Base-by-base conservation (phyloP, 2,329 filamentous ascomycete genomes). In the Leptosphaerulina australis region DNA sequence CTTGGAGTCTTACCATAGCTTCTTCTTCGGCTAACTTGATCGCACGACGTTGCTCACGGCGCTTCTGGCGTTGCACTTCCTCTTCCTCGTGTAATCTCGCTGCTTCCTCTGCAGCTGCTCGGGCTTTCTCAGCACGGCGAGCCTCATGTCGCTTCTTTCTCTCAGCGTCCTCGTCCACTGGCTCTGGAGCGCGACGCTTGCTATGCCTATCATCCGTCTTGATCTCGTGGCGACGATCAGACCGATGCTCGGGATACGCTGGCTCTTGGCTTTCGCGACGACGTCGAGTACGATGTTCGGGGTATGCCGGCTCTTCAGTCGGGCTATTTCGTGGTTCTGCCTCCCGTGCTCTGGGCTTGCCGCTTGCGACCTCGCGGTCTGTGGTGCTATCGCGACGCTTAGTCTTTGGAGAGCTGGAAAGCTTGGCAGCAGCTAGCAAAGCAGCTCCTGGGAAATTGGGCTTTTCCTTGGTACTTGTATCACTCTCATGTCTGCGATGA, bases 371-470 rank as follows among this genome's bases (percentile, higher is more conserved):
- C 17, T 72, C 69, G 15, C 62, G 61, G 11, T 69, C 68, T 3
- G 67, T 67, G 26, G 69, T 65, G 43, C 68, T 71, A 40, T 71
- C 68, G 8, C 63, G 62, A 21, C 68, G 62, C 35, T 66, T 70
- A 24, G 53, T 62, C 30, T 58, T 66, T 7, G 59, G 49, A 17
- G 59, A 56, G 11, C 59, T 56, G 22, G 54, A 45, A 17, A 63
- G 36, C 29, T 63, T 68, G 7, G 60, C 43, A 15, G 56, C 55
- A 14, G 60, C 60, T 1, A 68, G 43, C 8, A 64, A 22, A 8
- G 59, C 52, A 21, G 62, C 57, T 1, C 30, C 44, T 15, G 60
- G 55, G 10, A 66, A 30, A 8, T 38, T 40, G 8, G 68, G 65
- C 26, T 59, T 56, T 43, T 72, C 66, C 39, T 58, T 63, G 5